Conservation (phyloP, 139 green algal species). For the Volvox reticuliferus region DNA sequence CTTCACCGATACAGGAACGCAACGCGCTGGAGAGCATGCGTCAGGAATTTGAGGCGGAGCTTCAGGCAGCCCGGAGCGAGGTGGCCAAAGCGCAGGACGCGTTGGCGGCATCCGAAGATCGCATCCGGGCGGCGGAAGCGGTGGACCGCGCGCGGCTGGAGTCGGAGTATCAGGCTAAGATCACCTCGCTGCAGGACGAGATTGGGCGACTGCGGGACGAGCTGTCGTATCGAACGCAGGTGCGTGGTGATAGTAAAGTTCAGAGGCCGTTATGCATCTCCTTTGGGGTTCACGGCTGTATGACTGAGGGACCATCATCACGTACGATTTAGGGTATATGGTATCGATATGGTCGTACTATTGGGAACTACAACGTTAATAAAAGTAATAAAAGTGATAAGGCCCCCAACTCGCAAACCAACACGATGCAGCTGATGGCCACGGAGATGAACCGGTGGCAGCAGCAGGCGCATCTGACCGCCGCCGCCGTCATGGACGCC, state of each 20-base stretch:
- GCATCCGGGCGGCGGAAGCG: slow-evolving; percentile 66
- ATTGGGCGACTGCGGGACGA: slow-evolving; percentile 61
- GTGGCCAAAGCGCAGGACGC: slow-evolving; percentile 76
- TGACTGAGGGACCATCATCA: too few relatives aligned
- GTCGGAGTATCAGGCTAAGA: slow-evolving; percentile 66
- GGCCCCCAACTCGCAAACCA: too few relatives aligned
- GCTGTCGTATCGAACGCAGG: slow-evolving; percentile 59
- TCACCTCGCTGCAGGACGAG: slow-evolving; percentile 61
- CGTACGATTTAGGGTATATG: too few relatives aligned
- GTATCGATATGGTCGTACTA: too few relatives aligned
- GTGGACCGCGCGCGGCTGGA: slow-evolving; percentile 68
- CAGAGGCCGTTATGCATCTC: too few relatives aligned
- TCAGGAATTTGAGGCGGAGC: slow-evolving; percentile 76
- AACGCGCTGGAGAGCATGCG: slow-evolving; percentile 75
- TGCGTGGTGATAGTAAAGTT: not conserved
- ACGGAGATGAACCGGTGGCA: slow-evolving; percentile 69
- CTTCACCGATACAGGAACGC: slow-evolving; percentile 57
- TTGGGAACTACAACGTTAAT: too few relatives aligned
- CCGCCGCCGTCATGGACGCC: slow-evolving; percentile 75
- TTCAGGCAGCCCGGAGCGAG: slow-evolving; percentile 71
- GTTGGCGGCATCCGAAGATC: slow-evolving; percentile 71
- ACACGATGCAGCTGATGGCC: slow-evolving; percentile 21
- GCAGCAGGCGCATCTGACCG: slow-evolving; percentile 72
- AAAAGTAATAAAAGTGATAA: too few relatives aligned
- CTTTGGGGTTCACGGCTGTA: too few relatives aligned